Evolutionary conservation across 106 monocot species (phyloP).

Genomic region (Platanthera guangdongensis): DNA sequence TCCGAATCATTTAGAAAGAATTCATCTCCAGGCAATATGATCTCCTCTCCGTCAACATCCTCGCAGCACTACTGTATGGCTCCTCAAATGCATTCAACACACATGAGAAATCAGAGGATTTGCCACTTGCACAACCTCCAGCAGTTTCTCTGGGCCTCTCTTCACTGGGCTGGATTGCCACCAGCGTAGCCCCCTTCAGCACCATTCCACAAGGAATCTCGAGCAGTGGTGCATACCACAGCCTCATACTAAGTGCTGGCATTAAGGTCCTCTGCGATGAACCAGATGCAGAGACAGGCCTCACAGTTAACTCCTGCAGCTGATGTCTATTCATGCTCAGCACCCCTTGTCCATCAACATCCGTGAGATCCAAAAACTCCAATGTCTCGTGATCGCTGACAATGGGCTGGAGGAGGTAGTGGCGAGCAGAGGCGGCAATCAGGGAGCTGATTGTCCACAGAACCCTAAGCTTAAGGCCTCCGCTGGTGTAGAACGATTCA

Average conservation of each 20-base stretch:
- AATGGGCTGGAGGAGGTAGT: constrained; percentile 68
- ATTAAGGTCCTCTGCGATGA: constrained; percentile 63
- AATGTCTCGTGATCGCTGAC: constrained; percentile 54
- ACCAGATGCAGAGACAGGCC: constrained; percentile 54
- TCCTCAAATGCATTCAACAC: constrained; percentile 71
- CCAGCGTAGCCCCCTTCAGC: constrained; percentile 74
- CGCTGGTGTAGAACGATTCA: constrained; percentile 62
- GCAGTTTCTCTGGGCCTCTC: not conserved
- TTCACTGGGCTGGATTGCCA: constrained; percentile 69
- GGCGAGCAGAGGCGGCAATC: constrained; percentile 84
- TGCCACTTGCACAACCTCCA: not conserved
- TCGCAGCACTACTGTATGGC: constrained; percentile 58
- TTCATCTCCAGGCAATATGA: constrained; percentile 89
- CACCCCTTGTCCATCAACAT: constrained; percentile 71
- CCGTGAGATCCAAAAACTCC: constrained; percentile 57
- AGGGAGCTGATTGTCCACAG: constrained; percentile 90
- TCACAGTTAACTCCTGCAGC: constrained; percentile 50
- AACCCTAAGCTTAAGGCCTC: constrained; percentile 67
- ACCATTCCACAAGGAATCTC: constrained; percentile 62
- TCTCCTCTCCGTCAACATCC: constrained; percentile 54
- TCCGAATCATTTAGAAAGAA: constrained; percentile 45
- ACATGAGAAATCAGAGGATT: constrained; percentile 25
- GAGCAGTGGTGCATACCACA: constrained; percentile 70
- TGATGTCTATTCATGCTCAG: constrained; percentile 54
- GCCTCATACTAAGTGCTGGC: constrained; percentile 71